Conservation (phyloP, 495 filamentous ascomycete species). For the Talaromyces proteolyticus region DNA sequence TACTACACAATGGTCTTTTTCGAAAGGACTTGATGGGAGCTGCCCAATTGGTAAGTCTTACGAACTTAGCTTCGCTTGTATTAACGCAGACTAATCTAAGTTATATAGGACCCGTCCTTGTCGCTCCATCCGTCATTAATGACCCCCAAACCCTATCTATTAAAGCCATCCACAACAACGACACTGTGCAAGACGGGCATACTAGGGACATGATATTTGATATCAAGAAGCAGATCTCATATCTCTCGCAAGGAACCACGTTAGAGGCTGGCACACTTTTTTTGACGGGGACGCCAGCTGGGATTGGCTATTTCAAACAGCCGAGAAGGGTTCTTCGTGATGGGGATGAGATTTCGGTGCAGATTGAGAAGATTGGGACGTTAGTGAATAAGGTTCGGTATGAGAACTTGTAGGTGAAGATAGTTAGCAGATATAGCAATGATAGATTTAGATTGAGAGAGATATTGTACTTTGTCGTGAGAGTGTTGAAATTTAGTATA, state of each 20-base stretch:
- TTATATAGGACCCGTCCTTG: slow-evolving; percentile 28
- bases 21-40: slow-evolving; percentile 34
- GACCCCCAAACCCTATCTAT: slow-evolving; percentile 26
- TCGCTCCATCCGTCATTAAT: slow-evolving; percentile 22
- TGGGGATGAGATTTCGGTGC: slow-evolving; percentile 47
- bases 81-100: neutral
- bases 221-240: slow-evolving; percentile 23
- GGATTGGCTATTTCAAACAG: slow-evolving; percentile 35
- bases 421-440: neutral
- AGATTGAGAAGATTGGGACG: slow-evolving; percentile 32
- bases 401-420: slow-evolving; percentile 12
- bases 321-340: slow-evolving; percentile 40
- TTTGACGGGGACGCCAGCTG: slow-evolving; percentile 35
- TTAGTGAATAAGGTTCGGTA: slow-evolving; percentile 22
- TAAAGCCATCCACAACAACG: slow-evolving; percentile 22
- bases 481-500: neutral
- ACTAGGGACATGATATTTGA: slow-evolving; percentile 29
- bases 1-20: slow-evolving; percentile 35
- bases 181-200: slow-evolving; percentile 19
- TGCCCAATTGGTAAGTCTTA: slow-evolving; percentile 22
- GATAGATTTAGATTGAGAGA: neutral
- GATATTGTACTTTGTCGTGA: too few species aligned
- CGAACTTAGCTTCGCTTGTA: neutral
- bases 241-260: slow-evolving; percentile 35
- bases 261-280: slow-evolving; percentile 30